phyloP scores from a whole-genome alignment of 306 rosid species.

The Malus sylvestris region DNA sequence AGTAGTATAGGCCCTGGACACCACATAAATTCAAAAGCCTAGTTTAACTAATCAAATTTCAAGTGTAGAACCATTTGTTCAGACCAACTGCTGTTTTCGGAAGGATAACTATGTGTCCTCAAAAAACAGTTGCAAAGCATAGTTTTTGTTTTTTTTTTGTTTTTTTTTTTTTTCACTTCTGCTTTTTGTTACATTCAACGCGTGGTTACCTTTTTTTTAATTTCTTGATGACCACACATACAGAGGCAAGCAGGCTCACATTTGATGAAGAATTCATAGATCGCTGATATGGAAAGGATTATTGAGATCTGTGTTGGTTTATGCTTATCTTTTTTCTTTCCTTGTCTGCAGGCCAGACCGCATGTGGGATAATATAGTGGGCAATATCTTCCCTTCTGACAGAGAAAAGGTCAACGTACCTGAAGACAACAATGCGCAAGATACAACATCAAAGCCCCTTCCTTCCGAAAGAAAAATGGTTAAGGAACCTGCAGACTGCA shows the following conservation, averaged over 20 bases:
- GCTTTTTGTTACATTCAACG: neutral
- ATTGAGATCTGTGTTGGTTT: neutral
- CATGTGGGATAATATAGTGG: conserved; percentile 27
- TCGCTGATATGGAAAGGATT: neutral
- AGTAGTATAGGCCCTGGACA: neutral
- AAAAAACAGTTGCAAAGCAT: neutral
- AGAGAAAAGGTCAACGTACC: neutral
- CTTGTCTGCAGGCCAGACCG: conserved; percentile 43
- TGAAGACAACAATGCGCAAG: neutral
- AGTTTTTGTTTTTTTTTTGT: neutral
- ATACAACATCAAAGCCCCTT: neutral
- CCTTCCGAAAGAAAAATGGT: neutral
- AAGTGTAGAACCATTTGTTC: neutral
- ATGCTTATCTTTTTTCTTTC: neutral
- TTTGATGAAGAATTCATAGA: neutral
- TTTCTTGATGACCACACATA: neutral
- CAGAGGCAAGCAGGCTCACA: neutral
- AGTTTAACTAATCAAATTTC: neutral
- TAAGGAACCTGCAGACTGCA: neutral
- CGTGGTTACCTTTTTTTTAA: neutral
- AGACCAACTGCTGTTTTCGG: neutral
- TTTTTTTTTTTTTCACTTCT: neutral
- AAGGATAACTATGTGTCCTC: neutral
- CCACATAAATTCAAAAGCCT: neutral
- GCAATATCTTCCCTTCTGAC: conserved; percentile 25